Percentiles rank a stretch among this genome's conserved stretches.
Evolutionary conservation across 2,329 filamentous ascomycete species (phyloP).

Genomic region (Fusarium anthophilum): DNA sequence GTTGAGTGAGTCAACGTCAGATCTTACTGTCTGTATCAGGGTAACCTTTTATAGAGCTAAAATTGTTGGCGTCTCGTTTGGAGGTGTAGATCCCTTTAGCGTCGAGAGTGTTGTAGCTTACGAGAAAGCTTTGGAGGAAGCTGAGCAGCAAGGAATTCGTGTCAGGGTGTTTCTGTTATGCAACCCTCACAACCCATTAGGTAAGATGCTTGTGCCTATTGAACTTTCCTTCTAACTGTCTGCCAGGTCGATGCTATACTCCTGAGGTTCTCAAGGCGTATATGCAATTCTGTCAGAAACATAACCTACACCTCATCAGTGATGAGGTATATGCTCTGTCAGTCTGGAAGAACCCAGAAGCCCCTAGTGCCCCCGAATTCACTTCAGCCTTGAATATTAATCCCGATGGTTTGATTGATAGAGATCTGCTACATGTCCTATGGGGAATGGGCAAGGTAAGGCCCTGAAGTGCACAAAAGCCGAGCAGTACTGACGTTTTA

Average conservation of each 20-base stretch:
- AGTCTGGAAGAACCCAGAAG: background rate
- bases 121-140: background rate
- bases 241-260: background rate
- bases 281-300: background rate
- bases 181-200: background rate
- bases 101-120: background rate
- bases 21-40: fast-evolving
- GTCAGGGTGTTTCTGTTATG: background rate
- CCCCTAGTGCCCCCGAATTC: background rate
- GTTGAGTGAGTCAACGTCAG: background rate
- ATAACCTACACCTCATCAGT: background rate
- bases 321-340: background rate
- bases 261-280: background rate
- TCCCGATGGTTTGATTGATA: background rate
- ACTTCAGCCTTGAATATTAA: background rate
- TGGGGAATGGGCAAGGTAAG: background rate
- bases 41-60: fast-evolving
- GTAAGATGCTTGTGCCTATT: fast-evolving
- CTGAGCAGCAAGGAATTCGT: background rate
- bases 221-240: fast-evolving
- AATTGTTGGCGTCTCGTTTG: background rate
- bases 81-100: background rate
- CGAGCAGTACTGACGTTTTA: fast-evolving
- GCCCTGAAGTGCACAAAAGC: fast-evolving
- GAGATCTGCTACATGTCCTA: background rate